phyloP scores from a whole-genome alignment of 2,329 filamentous ascomycete species.

The Didymella arachidicola region DNA sequence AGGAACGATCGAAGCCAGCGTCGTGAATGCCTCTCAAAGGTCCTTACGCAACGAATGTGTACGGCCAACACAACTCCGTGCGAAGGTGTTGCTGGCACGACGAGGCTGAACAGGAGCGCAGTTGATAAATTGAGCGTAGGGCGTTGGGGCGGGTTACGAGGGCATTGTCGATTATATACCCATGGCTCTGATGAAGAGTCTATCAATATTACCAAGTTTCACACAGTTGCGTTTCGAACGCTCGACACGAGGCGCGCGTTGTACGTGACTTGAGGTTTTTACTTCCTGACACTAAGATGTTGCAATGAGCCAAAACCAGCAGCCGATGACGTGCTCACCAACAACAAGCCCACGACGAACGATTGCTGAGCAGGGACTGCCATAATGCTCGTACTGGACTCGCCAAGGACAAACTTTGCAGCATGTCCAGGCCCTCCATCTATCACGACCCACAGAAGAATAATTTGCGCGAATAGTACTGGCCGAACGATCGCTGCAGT shows the following conservation, averaged over 20 bases:
- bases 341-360: constrained; percentile 5
- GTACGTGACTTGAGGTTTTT: not conserved
- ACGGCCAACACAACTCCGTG: not conserved
- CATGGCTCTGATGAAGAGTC: constrained; percentile 12
- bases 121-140: constrained; percentile 18
- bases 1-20: not conserved
- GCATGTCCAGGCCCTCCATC: not conserved
- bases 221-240: not conserved
- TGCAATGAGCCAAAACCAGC: constrained; percentile 11
- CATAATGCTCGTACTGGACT: not conserved
- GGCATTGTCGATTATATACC: constrained; percentile 21
- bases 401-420: not conserved
- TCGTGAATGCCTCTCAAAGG: not conserved
- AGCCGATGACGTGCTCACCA: constrained; percentile 12
- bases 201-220: constrained; percentile 18
- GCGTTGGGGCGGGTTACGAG: constrained; percentile 12
- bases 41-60: not conserved
- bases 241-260: not conserved
- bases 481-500: not conserved
- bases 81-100: not conserved
- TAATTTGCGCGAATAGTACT: not conserved
- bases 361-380: not conserved
- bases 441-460: not conserved
- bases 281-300: constrained; percentile 2
- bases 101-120: not conserved